phyloP scores from a whole-genome alignment of 2,329 filamentous ascomycete species.

The Juglanconis oblonga region DNA sequence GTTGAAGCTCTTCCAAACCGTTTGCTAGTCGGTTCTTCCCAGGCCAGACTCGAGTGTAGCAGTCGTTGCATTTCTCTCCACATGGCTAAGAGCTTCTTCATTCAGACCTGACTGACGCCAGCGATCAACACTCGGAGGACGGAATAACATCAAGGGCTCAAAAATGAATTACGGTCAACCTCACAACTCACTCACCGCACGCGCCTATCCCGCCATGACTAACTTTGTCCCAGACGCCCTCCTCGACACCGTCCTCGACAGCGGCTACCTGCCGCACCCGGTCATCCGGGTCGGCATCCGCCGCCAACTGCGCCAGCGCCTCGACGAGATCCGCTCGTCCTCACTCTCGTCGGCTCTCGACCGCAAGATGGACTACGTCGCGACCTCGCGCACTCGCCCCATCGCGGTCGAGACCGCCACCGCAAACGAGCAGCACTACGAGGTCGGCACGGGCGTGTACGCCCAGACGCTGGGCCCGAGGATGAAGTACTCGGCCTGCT shows the following conservation, averaged over 20 bases:
- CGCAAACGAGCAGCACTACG: constrained; percentile 70
- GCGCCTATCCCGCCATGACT: background rate
- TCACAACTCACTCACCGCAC: background rate
- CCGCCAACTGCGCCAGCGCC: constrained; percentile 60
- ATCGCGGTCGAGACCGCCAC: constrained; percentile 66
- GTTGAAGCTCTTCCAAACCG: background rate
- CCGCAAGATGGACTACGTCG: constrained; percentile 63
- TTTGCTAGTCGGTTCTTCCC: background rate
- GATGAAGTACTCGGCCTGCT: constrained; percentile 70
- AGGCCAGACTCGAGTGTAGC: too few species aligned
- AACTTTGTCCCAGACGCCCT: constrained; percentile 5
- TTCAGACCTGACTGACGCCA: background rate
- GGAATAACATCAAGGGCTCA: background rate
- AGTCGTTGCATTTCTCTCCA: background rate
- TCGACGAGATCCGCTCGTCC: constrained; percentile 51
- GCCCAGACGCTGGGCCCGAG: constrained; percentile 59
- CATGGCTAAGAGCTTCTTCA: background rate
- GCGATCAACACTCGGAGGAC: background rate
- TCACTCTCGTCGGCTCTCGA: constrained; percentile 51
- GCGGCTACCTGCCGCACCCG: constrained; percentile 61
- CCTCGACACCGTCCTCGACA: constrained; percentile 57
- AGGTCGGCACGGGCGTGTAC: constrained; percentile 65
- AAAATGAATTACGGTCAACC: constrained; percentile 20
- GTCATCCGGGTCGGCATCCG: constrained; percentile 65
- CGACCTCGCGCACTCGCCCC: constrained; percentile 54